These are phyloP conservation scores for Ceratorhiza oryzae-sativae DNA, from an alignment of 1,284 basidiomycete species.

Conservation along the genomic window DNA sequence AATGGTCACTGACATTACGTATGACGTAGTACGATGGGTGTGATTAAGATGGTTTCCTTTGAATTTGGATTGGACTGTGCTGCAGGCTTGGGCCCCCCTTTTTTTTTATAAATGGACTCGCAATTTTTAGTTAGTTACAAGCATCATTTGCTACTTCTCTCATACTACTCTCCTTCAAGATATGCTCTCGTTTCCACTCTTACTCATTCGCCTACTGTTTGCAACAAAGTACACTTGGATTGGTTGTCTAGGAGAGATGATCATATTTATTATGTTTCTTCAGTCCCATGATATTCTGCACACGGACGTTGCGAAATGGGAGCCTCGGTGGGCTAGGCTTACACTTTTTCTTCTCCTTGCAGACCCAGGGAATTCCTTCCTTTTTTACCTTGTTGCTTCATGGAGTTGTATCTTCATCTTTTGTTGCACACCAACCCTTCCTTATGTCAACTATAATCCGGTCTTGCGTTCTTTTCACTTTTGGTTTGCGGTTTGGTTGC, in stretches of 20 bases:
- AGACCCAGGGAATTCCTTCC: background rate
- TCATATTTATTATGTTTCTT: conserved; percentile 8
- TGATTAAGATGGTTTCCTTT: conserved; percentile 17
- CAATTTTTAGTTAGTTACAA: conserved; percentile 35
- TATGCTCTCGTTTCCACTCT: conserved; percentile 15
- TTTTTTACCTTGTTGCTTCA: background rate
- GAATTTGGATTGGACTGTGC: conserved; percentile 12
- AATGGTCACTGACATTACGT: background rate
- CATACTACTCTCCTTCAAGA: conserved; percentile 12
- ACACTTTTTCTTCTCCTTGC: background rate
- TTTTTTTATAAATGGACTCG: conserved; percentile 37
- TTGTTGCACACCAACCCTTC: background rate
- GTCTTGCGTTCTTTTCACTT: background rate
- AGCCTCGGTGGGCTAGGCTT: background rate
- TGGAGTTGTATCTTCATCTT: background rate
- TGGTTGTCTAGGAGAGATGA: conserved; percentile 16
- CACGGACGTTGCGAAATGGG: background rate
- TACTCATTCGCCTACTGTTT: background rate
- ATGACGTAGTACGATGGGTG: conserved; percentile 34
- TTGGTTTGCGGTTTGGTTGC: background rate
- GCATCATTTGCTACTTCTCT: conserved; percentile 3
- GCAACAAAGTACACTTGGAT: background rate
- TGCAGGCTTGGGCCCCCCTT: conserved; percentile 20
- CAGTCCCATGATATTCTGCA: background rate
- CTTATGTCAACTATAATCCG: conserved; percentile 6